Evolutionary conservation across 768 basidiomycete genomes (phyloP), one percentile per base, ranked within the genome.

Genomic region (Hypholoma fasciculare): DNA sequence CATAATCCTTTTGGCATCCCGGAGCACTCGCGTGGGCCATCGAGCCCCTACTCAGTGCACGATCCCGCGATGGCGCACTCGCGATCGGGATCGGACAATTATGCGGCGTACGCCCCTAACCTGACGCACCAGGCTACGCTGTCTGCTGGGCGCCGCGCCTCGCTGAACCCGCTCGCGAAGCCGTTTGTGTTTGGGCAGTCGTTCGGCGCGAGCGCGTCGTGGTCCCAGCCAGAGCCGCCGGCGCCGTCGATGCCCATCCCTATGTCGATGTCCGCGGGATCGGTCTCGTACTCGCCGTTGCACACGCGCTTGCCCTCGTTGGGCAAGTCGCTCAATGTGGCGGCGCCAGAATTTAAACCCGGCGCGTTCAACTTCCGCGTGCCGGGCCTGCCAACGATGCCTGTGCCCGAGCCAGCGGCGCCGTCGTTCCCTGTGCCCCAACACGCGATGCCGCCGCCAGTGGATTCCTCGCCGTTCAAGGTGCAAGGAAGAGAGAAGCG

Each of bases 291-390:
- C 14, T 40, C 72, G 13, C 56, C 76, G 49, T 56, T 69, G 12
- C 80, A 81, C 65, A 66, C 75, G 8, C 78, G 79, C 44, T 66
- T 82, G 36, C 77, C 78, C 38, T 84, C 80, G 1, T 67, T 86
- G 49, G 84, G 84, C 23, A 87, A 86, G 63, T 83, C 86, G n/a
- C 82, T 94, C 56, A 94, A 93, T 67, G 84, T 84, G 5, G 81
- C 87, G 19, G 92, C 92, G 2, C 82, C 82, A 13, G 92, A 92
- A 70, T 94, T 94, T 74, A 92, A 88, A 67, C 92, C 92, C 7
- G 71, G 74, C 3, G 80, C 81, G 16, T 94, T 94, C 72, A 90
- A 84, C 16, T 94, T 94, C 82, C 78, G 80, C n/a, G 83, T 86
- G 30, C 87, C 89, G 13, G 87, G 82, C 50, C 83, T 83, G 6